Percentiles rank a stretch among this genome's conserved stretches.
These are phyloP conservation scores for Camptophora hylomeconis DNA, from an alignment of 2,329 filamentous ascomycete genomes.

Conservation along the genomic window DNA sequence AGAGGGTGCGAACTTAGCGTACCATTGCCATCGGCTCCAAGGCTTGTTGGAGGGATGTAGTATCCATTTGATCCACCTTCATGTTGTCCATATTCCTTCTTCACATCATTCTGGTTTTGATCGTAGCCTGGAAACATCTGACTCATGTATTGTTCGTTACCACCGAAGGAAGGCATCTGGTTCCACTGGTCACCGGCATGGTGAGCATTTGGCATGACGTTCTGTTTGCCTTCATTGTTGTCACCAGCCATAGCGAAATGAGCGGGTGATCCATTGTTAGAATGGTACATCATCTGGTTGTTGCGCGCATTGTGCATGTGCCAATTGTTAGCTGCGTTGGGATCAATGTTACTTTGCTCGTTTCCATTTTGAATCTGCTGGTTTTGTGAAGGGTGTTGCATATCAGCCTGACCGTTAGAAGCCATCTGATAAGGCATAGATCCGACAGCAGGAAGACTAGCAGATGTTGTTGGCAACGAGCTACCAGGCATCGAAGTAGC, in stretches of 20 bases:
- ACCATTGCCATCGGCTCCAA: conserved; percentile 31
- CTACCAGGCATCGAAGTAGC: conserved; percentile 15
- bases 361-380: conserved; percentile 13
- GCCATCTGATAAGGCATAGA: conserved; percentile 15
- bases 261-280: conserved; percentile 12
- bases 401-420: conserved; percentile 13
- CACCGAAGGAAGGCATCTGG: conserved; percentile 64
- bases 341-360: conserved; percentile 11
- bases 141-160: conserved; percentile 52
- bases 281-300: conserved; percentile 21
- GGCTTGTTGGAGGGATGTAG: conserved; percentile 33
- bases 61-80: conserved; percentile 34
- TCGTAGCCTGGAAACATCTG: conserved; percentile 52
- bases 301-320: conserved; percentile 30
- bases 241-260: conserved; percentile 16
- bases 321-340: conserved; percentile 23
- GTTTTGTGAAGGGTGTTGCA: conserved; percentile 12
- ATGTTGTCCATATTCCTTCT: conserved; percentile 39
- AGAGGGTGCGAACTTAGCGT: conserved; percentile 32
- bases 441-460: conserved; percentile 9
- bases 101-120: conserved; percentile 50
- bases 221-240: conserved; percentile 26
- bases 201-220: conserved; percentile 42
- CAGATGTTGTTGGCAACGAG: conserved; percentile 14
- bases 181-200: conserved; percentile 56